These are phyloP conservation scores for Erysimum pusillum DNA, from an alignment of 441 rosid genomes.

Conservation along the genomic window DNA sequence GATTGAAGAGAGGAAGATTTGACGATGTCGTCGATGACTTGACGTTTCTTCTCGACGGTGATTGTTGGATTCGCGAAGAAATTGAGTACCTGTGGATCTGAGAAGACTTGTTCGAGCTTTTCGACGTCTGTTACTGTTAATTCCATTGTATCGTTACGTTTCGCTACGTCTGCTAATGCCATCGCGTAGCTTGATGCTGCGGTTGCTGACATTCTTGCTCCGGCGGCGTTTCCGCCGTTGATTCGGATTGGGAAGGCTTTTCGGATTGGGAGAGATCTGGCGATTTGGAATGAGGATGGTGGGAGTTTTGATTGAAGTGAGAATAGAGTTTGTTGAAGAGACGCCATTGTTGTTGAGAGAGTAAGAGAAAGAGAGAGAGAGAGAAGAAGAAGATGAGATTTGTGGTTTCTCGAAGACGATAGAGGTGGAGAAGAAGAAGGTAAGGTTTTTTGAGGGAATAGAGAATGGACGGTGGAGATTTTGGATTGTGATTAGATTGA, in stretches of 20 bases:
- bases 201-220: slow-evolving; percentile 66
- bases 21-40: slow-evolving; percentile 66
- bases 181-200: slow-evolving; percentile 74
- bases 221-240: slow-evolving; percentile 50
- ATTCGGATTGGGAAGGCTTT: slow-evolving; percentile 55
- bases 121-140: slow-evolving; percentile 76
- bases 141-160: slow-evolving; percentile 64
- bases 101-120: slow-evolving; percentile 70
- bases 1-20: slow-evolving; percentile 59
- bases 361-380: neutral
- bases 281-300: slow-evolving; percentile 49
- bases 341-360: slow-evolving; percentile 64
- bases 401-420: slow-evolving; percentile 43
- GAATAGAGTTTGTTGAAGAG: slow-evolving; percentile 61
- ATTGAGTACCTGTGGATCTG: slow-evolving; percentile 52
- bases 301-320: slow-evolving; percentile 65
- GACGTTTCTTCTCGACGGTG: slow-evolving; percentile 54
- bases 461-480: slow-evolving; percentile 28
- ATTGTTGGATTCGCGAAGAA: slow-evolving; percentile 78
- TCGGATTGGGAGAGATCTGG: slow-evolving; percentile 49
- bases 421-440: slow-evolving; percentile 31
- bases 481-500: slow-evolving; percentile 17
- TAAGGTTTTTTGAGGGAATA: slow-evolving; percentile 31
- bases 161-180: slow-evolving; percentile 80
- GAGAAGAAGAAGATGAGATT: neutral